Percentiles rank a stretch among this genome's conserved stretches.
phyloP scores from a whole-genome alignment of 1,284 basidiomycete genomes.

The Agroathelia rolfsii region DNA sequence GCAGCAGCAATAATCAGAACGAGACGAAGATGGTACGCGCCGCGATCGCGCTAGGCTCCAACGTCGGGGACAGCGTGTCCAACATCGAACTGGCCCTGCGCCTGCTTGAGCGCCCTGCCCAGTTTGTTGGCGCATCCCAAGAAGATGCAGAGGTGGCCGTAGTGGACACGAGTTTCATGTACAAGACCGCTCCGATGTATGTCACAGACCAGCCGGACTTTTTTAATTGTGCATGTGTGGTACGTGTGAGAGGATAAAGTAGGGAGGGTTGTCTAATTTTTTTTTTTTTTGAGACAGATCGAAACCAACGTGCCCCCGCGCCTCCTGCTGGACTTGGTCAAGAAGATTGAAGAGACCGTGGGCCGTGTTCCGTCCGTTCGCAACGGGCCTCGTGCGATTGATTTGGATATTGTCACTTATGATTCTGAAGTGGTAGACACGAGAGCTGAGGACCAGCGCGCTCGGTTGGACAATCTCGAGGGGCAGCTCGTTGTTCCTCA shows the following conservation, averaged over 20 bases:
- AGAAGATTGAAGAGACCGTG: constrained; percentile 65
- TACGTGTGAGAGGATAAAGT: constrained; percentile 27
- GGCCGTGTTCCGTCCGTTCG: constrained; percentile 78
- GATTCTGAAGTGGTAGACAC: constrained; percentile 58
- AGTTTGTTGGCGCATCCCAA: constrained; percentile 17
- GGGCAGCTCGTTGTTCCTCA: constrained; percentile 80
- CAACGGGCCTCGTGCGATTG: constrained; percentile 86
- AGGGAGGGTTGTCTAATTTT: constrained; percentile 2
- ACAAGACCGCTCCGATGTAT: constrained; percentile 95
- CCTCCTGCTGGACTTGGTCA: constrained; percentile 58
- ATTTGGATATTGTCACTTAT: constrained; percentile 86
- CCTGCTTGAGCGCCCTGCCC: constrained; percentile 37
- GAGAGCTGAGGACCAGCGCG: constrained; percentile 29
- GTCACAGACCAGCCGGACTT: constrained; percentile 84
- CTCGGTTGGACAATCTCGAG: constrained; percentile 38
- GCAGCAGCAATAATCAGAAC: too few relatives aligned
- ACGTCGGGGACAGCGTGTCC: constrained; percentile 81
- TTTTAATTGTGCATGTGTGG: constrained; percentile 85
- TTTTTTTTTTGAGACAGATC: constrained; percentile 34
- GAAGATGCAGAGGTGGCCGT: constrained; percentile 30
- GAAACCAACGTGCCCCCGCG: constrained; percentile 63
- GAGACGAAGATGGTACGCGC: constrained; percentile 34
- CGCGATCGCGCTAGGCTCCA: constrained; percentile 82
- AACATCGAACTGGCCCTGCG: constrained; percentile 75
- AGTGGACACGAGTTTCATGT: constrained; percentile 83